Conservation (phyloP, 75 land plant species). For the Chamaecyparis obtusa region DNA sequence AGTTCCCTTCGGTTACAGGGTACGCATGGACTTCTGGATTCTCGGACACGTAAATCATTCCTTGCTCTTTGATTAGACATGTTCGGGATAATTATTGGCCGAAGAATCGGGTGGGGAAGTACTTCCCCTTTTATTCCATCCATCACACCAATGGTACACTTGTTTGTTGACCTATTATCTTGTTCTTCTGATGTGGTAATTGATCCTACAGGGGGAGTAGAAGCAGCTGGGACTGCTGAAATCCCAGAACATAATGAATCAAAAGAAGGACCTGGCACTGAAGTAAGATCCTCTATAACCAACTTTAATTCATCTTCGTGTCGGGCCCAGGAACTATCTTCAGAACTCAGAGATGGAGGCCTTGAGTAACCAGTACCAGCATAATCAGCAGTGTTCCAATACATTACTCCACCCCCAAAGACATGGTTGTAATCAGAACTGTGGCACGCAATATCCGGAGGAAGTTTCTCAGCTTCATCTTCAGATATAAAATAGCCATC, state of each 20-base stretch:
- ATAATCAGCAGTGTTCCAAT: conserved; percentile 91
- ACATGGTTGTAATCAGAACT: conserved; percentile 74
- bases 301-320: conserved; percentile 86
- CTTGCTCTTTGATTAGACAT: conserved; percentile 58
- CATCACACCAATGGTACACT: conserved; percentile 34
- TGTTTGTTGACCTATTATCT: conserved; percentile 29
- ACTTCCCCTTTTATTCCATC: conserved; percentile 60
- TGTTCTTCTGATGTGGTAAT: conserved; percentile 45
- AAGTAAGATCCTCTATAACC: conserved; percentile 76
- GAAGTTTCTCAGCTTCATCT: conserved; percentile 61
- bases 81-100: conserved; percentile 79
- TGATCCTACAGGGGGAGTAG: conserved; percentile 31
- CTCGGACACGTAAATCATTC: conserved; percentile 52
- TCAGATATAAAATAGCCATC: conserved; percentile 76
- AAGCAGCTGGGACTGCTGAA: conserved; percentile 36
- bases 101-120: conserved; percentile 60
- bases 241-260: conserved; percentile 52
- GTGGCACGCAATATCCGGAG: conserved; percentile 19
- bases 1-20: conserved; percentile 57
- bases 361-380: conserved; percentile 77
- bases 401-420: conserved; percentile 99
- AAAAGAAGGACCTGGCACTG: conserved; percentile 54
- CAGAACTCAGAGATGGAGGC: conserved; percentile 96
- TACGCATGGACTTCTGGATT: conserved; percentile 82
- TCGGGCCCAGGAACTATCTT: conserved; percentile 98